phyloP scores from a whole-genome alignment of 1,284 basidiomycete genomes.

The Malassezia dermatis region DNA sequence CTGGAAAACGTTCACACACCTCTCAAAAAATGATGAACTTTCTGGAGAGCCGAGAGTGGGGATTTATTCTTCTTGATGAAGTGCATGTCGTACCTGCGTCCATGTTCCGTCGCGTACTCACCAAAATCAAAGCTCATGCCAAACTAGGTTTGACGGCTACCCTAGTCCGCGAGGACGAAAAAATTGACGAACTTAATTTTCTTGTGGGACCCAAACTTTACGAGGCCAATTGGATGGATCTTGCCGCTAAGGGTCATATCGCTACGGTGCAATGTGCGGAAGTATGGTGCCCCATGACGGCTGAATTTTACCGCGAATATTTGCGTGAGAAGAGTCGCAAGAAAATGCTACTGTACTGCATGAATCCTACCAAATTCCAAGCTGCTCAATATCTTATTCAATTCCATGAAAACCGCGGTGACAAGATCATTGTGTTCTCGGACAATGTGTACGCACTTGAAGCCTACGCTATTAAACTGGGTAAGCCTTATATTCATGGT shows the following conservation, averaged over 20 bases:
- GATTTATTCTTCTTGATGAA: constrained; percentile 46
- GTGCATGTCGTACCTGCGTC: constrained; percentile 47
- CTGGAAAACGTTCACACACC: constrained; percentile 46
- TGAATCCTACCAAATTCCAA: constrained; percentile 99
- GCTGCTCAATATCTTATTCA: constrained; percentile 97
- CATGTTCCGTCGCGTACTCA: constrained; percentile 48
- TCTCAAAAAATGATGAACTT: constrained; percentile 49
- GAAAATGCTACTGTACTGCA: constrained; percentile 92
- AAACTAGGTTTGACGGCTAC: constrained; percentile 55
- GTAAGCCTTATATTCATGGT: constrained; percentile 92
- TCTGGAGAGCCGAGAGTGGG: constrained; percentile 46
- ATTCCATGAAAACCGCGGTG: constrained; percentile 92
- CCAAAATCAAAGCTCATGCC: constrained; percentile 47
- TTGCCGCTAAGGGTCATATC: constrained; percentile 97
- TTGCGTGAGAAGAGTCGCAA: constrained; percentile 82
- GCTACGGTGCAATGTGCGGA: constrained; percentile 94
- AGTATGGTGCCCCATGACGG: constrained; percentile 99
- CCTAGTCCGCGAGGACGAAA: constrained; percentile 95
- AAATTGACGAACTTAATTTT: constrained; percentile 96
- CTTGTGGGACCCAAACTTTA: constrained; percentile 99
- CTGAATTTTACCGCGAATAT: constrained; percentile 99
- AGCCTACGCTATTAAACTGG: constrained; percentile 89
- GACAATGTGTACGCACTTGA: constrained; percentile 96
- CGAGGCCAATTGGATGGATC: constrained; percentile 99
- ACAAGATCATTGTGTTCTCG: constrained; percentile 99